Evolutionary conservation across 768 basidiomycete genomes (phyloP), one percentile per base, ranked within the genome.

Genomic region (Auriscalpium orientale): DNA sequence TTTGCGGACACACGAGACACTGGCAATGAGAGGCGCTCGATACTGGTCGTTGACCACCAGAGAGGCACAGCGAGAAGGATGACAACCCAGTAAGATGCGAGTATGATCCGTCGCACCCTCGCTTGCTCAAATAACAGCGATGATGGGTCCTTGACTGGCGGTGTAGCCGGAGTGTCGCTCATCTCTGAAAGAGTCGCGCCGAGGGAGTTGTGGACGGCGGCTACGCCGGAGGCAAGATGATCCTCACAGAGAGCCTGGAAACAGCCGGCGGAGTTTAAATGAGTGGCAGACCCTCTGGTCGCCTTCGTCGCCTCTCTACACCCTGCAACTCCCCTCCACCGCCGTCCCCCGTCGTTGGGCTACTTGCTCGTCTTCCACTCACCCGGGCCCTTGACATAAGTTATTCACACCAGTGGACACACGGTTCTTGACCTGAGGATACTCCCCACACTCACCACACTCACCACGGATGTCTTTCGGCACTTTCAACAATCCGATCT

Each of bases 21-120:
- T 3, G 93, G 90, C 6, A 95, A 72, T 0, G 85, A 74, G 13
- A 87, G 76, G 28, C 95, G 82, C 65, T 94, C 80, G 33, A 98
- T 95, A 60, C 89, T 89, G 5, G 97, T 98, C 28, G 89, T 85
- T 51, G 76, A 78, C 92, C 93, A 98, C 97, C 97, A 99, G 49
- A 91, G 77, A 3, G 97, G 97, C 18, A 95, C 57, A 1, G 86
- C 87, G 8, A 91, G 71, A 36, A 95, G 60, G 37, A 97, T 78
- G 28, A 92, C 71, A 22, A 79, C 54, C 83, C 93, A 93, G 69
- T 95, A 97, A 1, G 89, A 80, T 4, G 75, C 68, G 56, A 95
- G 76, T 59, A 93, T 84, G 22, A 71, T 71, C 60, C 85, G 73
- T 34, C 87, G 77, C 22, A 21, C 53, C 11, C 40, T 16, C 13